These are phyloP conservation scores for Heterobasidion parviporum DNA, from an alignment of 1,284 basidiomycete species.

Conservation along the genomic window DNA sequence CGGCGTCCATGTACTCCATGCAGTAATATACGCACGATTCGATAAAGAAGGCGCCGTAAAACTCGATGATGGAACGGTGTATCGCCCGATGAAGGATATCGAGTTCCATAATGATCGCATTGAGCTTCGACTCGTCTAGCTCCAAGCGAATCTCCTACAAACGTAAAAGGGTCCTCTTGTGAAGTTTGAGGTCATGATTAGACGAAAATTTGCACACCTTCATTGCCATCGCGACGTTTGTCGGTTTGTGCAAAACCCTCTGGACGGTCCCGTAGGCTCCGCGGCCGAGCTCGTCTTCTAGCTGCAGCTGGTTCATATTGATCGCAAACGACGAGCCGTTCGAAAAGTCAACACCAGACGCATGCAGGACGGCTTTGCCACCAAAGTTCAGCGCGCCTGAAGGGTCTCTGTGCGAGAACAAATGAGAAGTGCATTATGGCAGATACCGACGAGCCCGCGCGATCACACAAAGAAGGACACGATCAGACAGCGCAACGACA, in stretches of 20 bases:
- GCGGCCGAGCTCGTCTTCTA: conserved; percentile 89
- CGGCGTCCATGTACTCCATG: conserved; percentile 99
- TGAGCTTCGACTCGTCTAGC: conserved; percentile 89
- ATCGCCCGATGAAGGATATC: conserved; percentile 94
- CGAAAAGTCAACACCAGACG: conserved; percentile 90
- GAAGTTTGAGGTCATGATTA: background rate
- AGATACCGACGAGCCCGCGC: background rate
- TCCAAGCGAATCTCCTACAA: conserved; percentile 95
- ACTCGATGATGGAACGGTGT: conserved; percentile 91
- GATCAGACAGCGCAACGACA: background rate
- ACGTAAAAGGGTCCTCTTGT: background rate
- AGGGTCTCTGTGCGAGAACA: conserved; percentile 59
- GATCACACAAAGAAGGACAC: background rate
- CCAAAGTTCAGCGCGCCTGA: conserved; percentile 90
- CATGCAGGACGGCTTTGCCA: conserved; percentile 89
- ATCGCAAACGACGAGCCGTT: conserved; percentile 91
- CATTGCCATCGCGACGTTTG: conserved; percentile 97
- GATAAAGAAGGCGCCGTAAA: conserved; percentile 98
- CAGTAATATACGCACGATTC: conserved; percentile 99
- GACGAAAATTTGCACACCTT: conserved; percentile 52
- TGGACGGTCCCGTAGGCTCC: conserved; percentile 98
- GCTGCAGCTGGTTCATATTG: conserved; percentile 91
- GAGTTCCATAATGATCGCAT: conserved; percentile 97
- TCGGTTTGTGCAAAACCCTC: conserved; percentile 90
- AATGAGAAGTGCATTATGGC: background rate